Evolutionary conservation across 2,329 filamentous ascomycete species (phyloP).

Genomic region (Acrocalymma vagum): DNA sequence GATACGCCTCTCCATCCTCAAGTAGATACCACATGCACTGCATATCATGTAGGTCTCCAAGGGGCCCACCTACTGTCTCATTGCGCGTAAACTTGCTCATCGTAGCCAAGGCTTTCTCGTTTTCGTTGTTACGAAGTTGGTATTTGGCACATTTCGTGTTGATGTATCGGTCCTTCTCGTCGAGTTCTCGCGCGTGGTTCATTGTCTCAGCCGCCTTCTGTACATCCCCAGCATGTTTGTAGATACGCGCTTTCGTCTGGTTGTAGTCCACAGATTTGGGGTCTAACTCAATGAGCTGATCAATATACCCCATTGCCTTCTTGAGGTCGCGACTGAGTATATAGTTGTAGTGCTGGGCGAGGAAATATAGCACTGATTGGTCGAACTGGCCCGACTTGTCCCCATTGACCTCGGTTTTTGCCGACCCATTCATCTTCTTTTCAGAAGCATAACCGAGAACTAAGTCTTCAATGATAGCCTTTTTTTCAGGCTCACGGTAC

Average conservation of each 20-base stretch:
- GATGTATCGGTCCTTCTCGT: conserved; percentile 93
- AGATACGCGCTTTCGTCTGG: conserved; percentile 94
- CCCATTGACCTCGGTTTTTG: conserved; percentile 58
- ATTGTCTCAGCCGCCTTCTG: conserved; percentile 84
- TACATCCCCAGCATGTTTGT: conserved; percentile 86
- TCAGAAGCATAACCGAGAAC: conserved; percentile 80
- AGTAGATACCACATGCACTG: conserved; percentile 97
- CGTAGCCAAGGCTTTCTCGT: conserved; percentile 83
- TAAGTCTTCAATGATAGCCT: conserved; percentile 75
- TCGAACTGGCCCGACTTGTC: conserved; percentile 69
- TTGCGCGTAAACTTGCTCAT: conserved; percentile 95
- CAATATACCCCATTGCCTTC: conserved; percentile 83
- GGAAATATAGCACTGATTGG: conserved; percentile 86
- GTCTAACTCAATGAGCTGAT: conserved; percentile 81
- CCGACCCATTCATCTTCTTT: conserved; percentile 60
- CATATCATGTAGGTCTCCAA: conserved; percentile 95
- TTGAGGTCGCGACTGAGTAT: conserved; percentile 81
- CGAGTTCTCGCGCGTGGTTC: conserved; percentile 84
- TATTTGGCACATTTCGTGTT: conserved; percentile 99
- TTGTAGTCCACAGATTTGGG: conserved; percentile 88
- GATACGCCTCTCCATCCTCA: conserved; percentile 90
- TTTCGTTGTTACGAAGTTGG: conserved; percentile 90
- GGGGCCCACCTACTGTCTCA: conserved; percentile 84
- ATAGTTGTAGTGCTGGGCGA: conserved; percentile 98
- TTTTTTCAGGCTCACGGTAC: conserved; percentile 81